Evolutionary conservation across 257 asterid species (phyloP), one percentile per base, ranked within the genome.

Genomic region (Lycium barbarum): DNA sequence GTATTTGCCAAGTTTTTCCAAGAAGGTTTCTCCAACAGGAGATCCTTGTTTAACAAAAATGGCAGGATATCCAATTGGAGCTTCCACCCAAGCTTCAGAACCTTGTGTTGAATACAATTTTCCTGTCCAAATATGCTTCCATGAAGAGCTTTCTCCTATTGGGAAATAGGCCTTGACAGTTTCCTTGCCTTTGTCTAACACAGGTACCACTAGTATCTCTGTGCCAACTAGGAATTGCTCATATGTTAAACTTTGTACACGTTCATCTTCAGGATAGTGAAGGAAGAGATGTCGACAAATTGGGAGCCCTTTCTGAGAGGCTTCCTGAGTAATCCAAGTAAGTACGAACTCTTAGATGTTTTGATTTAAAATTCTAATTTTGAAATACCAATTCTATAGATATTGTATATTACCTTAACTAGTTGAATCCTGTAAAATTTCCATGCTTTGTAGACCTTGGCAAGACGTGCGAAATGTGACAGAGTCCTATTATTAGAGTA

Each of bases 61-160:
- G 63, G 99, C 98, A 2, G 99, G 99, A 88, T 91, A 90, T 79
- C 98, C 98, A 0, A 93, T 85, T 17, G 93, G 94, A 61, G 99
- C 95, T 85, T 92, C 92, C 43, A 94, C 91, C 91, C 86, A 84
- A 76, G 83, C 89, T 78, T 92, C 97, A 10, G 59, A 89, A 73
- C 95, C 97, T 89, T 81, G 91, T 85, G 84, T 67, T 18, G 90
- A 83, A 80, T 92, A 86, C 59, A 93, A 43, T 68, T 92, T 87
- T 73, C 97, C 97, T 20, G 99, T 91, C 99, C 98, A 95, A 43
- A 93, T 91, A 85, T 95, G 98, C 89, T 91, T 91, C 98, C 99
- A 96, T 33, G 87, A 49, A 81, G 91, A 81, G 66, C 66, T 67
- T 89, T 94, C 95, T 80, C 97, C 97, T 70, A 63, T 18, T 62